phyloP scores from a whole-genome alignment of 495 filamentous ascomycete species.

The Lophium mytilinum region DNA sequence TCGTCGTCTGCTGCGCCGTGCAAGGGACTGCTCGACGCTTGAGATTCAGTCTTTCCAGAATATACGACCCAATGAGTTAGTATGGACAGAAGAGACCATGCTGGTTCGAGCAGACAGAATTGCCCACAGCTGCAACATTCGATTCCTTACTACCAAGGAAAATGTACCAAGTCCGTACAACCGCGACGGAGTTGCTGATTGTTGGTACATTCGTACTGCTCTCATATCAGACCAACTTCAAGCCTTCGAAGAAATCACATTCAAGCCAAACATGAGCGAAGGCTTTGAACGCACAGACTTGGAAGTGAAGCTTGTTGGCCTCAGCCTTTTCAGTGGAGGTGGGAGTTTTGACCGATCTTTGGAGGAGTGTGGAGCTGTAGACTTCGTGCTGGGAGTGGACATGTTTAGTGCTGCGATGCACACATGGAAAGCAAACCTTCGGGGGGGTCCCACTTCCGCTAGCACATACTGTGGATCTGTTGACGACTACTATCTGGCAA shows the following conservation, averaged over 20 bases:
- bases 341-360: conserved; percentile 67
- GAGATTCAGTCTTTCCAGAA: background rate
- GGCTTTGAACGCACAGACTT: conserved; percentile 45
- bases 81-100: conserved; percentile 45
- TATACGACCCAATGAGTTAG: conserved; percentile 54
- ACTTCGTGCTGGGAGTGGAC: conserved; percentile 59
- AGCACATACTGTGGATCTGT: conserved; percentile 58
- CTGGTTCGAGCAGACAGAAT: conserved; percentile 37
- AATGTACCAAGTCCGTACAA: conserved; percentile 55
- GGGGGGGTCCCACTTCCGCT: conserved; percentile 22
- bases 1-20: conserved; percentile 40
- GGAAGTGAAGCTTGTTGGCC: conserved; percentile 41
- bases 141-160: conserved; percentile 41
- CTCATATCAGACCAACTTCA: background rate
- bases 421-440: conserved; percentile 56
- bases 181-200: conserved; percentile 52
- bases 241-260: background rate
- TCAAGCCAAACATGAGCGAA: conserved; percentile 36
- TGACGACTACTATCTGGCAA: conserved; percentile 53
- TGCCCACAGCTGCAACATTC: conserved; percentile 48
- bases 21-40: conserved; percentile 34
- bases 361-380: conserved; percentile 59
- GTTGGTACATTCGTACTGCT: conserved; percentile 40
- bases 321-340: conserved; percentile 67
- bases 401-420: conserved; percentile 54